These are phyloP conservation scores for Orbilia quercus DNA, from an alignment of 2,329 filamentous ascomycete genomes.

Conservation along the genomic window DNA sequence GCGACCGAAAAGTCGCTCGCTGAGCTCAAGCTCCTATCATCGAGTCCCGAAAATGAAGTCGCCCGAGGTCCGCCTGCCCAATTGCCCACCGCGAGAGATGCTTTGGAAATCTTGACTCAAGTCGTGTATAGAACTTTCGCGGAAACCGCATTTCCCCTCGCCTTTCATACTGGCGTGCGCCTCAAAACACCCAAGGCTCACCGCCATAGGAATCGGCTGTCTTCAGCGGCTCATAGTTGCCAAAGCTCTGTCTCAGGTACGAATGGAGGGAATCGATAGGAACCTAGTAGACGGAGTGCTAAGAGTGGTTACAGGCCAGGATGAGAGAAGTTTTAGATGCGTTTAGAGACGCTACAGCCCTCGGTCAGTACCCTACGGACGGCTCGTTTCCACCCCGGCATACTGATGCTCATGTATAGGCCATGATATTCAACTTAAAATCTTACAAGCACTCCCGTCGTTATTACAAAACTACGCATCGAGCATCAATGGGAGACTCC, in stretches of 20 bases:
- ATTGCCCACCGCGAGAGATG: background rate
- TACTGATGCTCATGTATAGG: slow-evolving; percentile 62
- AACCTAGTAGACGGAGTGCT: background rate
- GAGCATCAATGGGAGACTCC: slow-evolving; percentile 81
- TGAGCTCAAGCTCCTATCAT: slow-evolving; percentile 81
- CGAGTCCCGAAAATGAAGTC: slow-evolving; percentile 78
- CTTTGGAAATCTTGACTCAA: background rate
- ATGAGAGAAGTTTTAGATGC: slow-evolving; percentile 89
- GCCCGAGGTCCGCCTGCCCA: slow-evolving; percentile 66
- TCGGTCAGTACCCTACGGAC: slow-evolving; percentile 31
- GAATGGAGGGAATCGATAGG: background rate
- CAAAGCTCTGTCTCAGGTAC: slow-evolving; percentile 74
- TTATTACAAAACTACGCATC: slow-evolving; percentile 88
- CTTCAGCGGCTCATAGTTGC: slow-evolving; percentile 88
- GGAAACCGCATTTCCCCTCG: slow-evolving; percentile 84
- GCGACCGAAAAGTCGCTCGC: slow-evolving; percentile 93
- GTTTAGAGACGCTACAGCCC: slow-evolving; percentile 78
- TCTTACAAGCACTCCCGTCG: slow-evolving; percentile 89
- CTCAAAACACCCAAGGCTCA: slow-evolving; percentile 90
- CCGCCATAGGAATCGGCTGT: slow-evolving; percentile 85
- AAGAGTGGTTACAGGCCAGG: slow-evolving; percentile 68
- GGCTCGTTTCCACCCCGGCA: slow-evolving; percentile 28
- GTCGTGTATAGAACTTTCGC: slow-evolving; percentile 76
- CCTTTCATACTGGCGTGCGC: slow-evolving; percentile 94
- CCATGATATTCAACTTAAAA: slow-evolving; percentile 93